Evolutionary conservation across 495 filamentous ascomycete genomes (phyloP).

Genomic region (Podospora comata): DNA sequence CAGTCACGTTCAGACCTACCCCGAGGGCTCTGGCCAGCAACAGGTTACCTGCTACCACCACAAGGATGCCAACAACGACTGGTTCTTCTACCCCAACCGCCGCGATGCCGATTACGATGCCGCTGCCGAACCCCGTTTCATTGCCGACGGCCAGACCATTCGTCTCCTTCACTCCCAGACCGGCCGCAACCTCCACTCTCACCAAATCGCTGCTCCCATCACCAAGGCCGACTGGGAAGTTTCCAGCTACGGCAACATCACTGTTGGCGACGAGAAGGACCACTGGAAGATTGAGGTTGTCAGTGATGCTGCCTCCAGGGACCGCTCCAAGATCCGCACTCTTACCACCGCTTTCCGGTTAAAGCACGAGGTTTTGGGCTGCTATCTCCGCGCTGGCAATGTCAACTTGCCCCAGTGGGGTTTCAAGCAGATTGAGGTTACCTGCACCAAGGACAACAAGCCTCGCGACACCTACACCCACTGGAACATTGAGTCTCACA

Average conservation of each 20-base stretch:
- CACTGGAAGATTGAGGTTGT: slow-evolving; percentile 96
- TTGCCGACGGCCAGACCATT: slow-evolving; percentile 73
- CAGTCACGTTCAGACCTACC: slow-evolving; percentile 92
- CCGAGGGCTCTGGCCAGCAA: slow-evolving; percentile 90
- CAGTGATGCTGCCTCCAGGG: slow-evolving; percentile 78
- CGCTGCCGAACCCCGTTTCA: slow-evolving; percentile 63
- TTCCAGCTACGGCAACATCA: slow-evolving; percentile 92
- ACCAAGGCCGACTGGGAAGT: slow-evolving; percentile 90
- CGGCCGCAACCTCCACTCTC: slow-evolving; percentile 93
- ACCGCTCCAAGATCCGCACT: slow-evolving; percentile 82
- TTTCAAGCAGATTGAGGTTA: slow-evolving; percentile 99
- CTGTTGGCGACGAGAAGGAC: slow-evolving; percentile 96
- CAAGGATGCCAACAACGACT: slow-evolving; percentile 99
- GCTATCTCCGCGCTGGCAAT: slow-evolving; percentile 93
- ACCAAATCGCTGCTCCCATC: slow-evolving; percentile 80
- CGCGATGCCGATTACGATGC: slow-evolving; percentile 66
- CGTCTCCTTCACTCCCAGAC: slow-evolving; percentile 94
- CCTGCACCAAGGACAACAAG: slow-evolving; percentile 91
- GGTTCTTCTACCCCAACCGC: slow-evolving; percentile 97
- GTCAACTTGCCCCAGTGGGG: slow-evolving; percentile 98
- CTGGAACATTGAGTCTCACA: slow-evolving; percentile 97
- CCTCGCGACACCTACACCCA: slow-evolving; percentile 91
- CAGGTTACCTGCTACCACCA: slow-evolving; percentile 99
- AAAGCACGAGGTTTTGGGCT: slow-evolving; percentile 77
- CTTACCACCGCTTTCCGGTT: slow-evolving; percentile 91